A percentile compares a stretch with the other conserved stretches of the same genome.
Evolutionary conservation across 2,329 filamentous ascomycete species (phyloP).

Genomic region (Biscogniauxia sp.): DNA sequence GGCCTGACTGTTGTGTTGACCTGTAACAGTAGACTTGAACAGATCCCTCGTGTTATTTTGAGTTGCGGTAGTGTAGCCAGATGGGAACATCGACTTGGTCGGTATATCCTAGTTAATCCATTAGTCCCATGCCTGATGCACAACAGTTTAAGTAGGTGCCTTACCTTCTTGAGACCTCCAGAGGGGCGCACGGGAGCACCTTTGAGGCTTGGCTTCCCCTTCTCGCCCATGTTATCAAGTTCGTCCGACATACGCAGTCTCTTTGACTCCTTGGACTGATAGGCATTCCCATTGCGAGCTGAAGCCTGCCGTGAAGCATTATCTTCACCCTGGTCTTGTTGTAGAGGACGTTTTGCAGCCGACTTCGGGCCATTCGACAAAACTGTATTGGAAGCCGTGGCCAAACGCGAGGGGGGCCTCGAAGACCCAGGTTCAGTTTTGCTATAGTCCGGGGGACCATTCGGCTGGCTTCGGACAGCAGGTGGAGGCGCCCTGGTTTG

Average conservation of each 20-base stretch:
- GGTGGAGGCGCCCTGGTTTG: constrained; percentile 62
- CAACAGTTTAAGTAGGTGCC: constrained; percentile 17
- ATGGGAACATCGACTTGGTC: constrained; percentile 58
- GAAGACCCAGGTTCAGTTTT: constrained; percentile 35
- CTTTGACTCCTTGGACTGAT: constrained; percentile 72
- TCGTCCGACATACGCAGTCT: constrained; percentile 75
- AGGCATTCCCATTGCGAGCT: constrained; percentile 55
- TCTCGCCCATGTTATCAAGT: constrained; percentile 61
- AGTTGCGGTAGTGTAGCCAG: constrained; percentile 60
- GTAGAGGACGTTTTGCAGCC: constrained; percentile 70
- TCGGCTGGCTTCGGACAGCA: constrained; percentile 53
- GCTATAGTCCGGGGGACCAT: constrained; percentile 47
- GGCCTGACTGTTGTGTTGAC: constrained; percentile 63
- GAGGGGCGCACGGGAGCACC: constrained; percentile 84
- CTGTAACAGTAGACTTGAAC: constrained; percentile 64
- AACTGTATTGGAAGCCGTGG: constrained; percentile 53
- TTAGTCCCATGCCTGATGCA: constrained; percentile 32
- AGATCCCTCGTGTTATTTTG: constrained; percentile 53
- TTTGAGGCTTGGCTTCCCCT: constrained; percentile 66
- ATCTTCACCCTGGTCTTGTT: constrained; percentile 61
- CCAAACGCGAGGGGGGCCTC: constrained; percentile 58
- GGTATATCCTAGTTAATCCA: constrained; percentile 51
- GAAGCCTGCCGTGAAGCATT: constrained; percentile 46
- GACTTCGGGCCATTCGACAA: constrained; percentile 67
- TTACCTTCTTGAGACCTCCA: constrained; percentile 65